Conservation (phyloP, 305 asterid species). For the Plantago coronopus region DNA sequence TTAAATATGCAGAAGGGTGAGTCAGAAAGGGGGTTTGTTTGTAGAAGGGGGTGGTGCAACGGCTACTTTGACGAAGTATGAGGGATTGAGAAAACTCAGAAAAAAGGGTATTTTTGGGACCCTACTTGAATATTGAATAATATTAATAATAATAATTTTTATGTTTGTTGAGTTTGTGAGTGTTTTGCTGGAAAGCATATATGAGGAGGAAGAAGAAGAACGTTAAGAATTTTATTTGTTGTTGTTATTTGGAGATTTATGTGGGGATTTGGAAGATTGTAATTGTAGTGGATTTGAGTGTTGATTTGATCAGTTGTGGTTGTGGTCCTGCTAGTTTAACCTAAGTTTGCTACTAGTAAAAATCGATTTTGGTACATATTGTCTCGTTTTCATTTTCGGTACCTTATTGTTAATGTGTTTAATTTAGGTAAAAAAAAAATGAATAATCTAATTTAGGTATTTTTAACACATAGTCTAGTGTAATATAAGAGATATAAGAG, state of each 20-base stretch:
- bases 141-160: no score
- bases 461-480: no score
- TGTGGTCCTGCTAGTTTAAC: no score
- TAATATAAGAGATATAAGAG: no score
- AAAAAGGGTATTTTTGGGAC: conserved; percentile 19
- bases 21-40: neutral
- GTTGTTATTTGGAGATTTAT: neutral
- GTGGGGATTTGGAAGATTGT: neutral
- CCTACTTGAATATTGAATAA: neutral
- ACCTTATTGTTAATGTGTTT: no score
- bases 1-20: conserved; percentile 5
- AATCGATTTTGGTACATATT: no score
- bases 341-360: no score
- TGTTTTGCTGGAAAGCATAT: conserved; percentile 32
- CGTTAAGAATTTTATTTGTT: neutral
- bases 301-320: neutral
- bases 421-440: no score
- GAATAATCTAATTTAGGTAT: no score
- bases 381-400: no score
- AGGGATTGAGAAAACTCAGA: conserved; percentile 19
- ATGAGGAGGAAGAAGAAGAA: neutral
- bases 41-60: conserved; percentile 45
- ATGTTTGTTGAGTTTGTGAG: neutral
- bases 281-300: neutral
- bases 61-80: conserved; percentile 61